Percentiles rank a stretch among this genome's conserved stretches.
These are phyloP conservation scores for Sordaria brevicollis DNA, from an alignment of 495 filamentous ascomycete genomes.

Conservation along the genomic window DNA sequence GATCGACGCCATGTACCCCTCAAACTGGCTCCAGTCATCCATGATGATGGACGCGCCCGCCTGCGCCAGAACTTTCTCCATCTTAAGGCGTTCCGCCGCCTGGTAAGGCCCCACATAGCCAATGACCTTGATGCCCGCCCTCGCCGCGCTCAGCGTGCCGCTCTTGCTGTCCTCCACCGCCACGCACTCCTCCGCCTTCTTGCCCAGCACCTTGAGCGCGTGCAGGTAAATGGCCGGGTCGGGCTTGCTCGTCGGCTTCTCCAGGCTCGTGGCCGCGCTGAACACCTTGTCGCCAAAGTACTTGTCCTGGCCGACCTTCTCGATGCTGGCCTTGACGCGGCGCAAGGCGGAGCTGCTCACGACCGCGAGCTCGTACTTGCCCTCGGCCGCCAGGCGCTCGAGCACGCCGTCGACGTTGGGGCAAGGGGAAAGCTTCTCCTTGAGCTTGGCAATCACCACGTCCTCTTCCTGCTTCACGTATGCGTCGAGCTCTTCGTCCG, in stretches of 20 bases:
- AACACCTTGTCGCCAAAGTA: conserved; percentile 76
- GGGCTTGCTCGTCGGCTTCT: conserved; percentile 76
- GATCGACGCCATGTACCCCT: conserved; percentile 55
- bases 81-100: conserved; percentile 58
- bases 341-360: conserved; percentile 72
- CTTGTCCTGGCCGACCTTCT: conserved; percentile 70
- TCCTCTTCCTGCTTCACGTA: conserved; percentile 78
- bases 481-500: conserved; percentile 54
- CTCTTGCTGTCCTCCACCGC: conserved; percentile 87
- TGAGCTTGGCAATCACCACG: conserved; percentile 74
- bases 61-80: conserved; percentile 58
- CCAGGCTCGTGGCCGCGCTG: conserved; percentile 71
- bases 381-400: conserved; percentile 47
- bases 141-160: conserved; percentile 68
- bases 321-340: conserved; percentile 67
- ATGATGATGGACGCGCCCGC: conserved; percentile 68
- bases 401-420: conserved; percentile 61
- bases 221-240: conserved; percentile 87
- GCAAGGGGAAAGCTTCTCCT: conserved; percentile 57
- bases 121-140: conserved; percentile 74
- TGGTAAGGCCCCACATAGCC: conserved; percentile 82
- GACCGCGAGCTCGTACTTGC: conserved; percentile 69
- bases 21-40: conserved; percentile 79
- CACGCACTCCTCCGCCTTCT: conserved; percentile 65
- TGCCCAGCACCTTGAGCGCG: conserved; percentile 65